Evolutionary conservation across 2,329 filamentous ascomycete species (phyloP), one percentile per base, ranked within the genome.

Genomic region (Aspergillus persii): DNA sequence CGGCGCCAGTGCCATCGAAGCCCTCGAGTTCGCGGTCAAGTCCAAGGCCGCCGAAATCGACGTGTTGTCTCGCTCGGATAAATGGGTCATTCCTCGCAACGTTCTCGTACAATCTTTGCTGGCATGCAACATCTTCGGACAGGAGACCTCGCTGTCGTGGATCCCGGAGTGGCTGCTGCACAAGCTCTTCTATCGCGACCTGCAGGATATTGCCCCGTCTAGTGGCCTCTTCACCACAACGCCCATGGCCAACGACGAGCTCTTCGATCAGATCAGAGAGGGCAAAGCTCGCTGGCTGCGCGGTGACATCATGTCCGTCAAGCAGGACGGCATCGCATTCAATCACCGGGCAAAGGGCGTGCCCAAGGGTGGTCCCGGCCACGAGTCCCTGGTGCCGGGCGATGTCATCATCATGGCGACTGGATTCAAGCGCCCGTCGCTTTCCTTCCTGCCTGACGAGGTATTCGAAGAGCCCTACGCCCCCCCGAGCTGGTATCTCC

Each of bases 81-180:
- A 94, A 73, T 94, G 90, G 91, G 91, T 95, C 62, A 93, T 94
- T 54, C 91, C 91, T 0, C 84, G 92, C 8, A 95, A 96, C 64
- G 80, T 90, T 0, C 52, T 95, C 48, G 81, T 95, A 53, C 88
- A 96, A 70, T 80, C 84, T 1, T 79, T 96, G 1, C 83, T 96
- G 1, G 84, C 89, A 2, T 77, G 92, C 67, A 96, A 96, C 73
- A 83, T 95, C 54, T 87, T 93, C 60, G 91, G 91, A 1, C 86
- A 89, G 49, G 89, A 95, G 73, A 95, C 89, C 0, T 72, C 84
- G 0, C 76, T 95, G 18, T 91, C 89, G 0, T 91, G 87, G 81
- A 88, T 96, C 44, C 91, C 92, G 0, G 91, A 96, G 72, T 81
- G 81, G 49, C 77, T 96, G 0, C 83, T 96, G 0, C 86, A 86